These are phyloP conservation scores for Aspergillus uvarum DNA, from an alignment of 2,329 filamentous ascomycete genomes.

Conservation along the genomic window DNA sequence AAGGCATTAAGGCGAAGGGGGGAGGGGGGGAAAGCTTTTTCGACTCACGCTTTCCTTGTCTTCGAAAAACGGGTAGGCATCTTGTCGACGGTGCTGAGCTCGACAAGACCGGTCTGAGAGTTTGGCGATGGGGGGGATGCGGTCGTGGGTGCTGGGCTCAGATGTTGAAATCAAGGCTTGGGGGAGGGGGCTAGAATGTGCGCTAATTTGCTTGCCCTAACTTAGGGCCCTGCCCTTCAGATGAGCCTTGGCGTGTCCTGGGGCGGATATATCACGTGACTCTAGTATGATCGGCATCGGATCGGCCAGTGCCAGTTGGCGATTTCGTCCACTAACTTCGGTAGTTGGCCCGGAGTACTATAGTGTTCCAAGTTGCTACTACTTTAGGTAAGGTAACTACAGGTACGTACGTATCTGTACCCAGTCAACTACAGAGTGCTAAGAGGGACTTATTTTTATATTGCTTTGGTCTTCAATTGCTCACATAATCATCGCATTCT, in stretches of 20 bases:
- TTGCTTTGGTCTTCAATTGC: too few species aligned
- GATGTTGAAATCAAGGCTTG: conserved; percentile 39
- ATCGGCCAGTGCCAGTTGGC: background rate
- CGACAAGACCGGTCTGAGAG: conserved; percentile 41
- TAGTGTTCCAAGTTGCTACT: too few species aligned
- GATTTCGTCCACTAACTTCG: background rate
- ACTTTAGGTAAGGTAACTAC: too few species aligned
- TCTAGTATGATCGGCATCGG: background rate
- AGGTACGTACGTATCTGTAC: too few species aligned
- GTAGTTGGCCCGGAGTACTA: too few species aligned
- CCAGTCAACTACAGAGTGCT: too few species aligned
- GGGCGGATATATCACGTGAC: conserved; percentile 5
- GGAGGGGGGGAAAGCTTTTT: conserved; percentile 20
- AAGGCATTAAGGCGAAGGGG: conserved; percentile 18
- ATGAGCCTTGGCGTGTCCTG: background rate
- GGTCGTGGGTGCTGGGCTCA: conserved; percentile 31
- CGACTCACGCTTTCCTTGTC: conserved; percentile 51
- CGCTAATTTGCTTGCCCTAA: conserved; percentile 42
- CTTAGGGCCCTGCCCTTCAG: conserved; percentile 32
- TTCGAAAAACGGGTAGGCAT: conserved; percentile 54
- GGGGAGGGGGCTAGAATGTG: conserved; percentile 34
- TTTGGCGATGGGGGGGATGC: conserved; percentile 38
- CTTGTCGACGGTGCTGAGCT: conserved; percentile 44
- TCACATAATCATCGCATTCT: background rate
- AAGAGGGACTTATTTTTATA: too few species aligned